Percentiles rank a stretch among this genome's conserved stretches.
Evolutionary conservation across 805 yeast species (phyloP).

Genomic region (Metschnikowia amazonensis): DNA sequence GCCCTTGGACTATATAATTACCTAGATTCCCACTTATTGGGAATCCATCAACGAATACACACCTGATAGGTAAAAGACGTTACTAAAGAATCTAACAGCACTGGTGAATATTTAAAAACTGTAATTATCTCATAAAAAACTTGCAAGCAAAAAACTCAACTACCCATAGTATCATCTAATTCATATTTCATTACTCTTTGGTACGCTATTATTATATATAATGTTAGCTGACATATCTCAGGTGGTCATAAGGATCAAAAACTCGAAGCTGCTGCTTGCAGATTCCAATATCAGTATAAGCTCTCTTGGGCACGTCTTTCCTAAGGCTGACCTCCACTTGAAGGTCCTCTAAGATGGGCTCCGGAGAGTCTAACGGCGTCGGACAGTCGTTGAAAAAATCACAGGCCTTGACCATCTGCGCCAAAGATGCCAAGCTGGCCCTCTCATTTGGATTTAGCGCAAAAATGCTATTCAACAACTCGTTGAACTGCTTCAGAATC

Average conservation of each 20-base stretch:
- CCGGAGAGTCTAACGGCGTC: neutral
- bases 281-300: neutral
- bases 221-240: conserved; percentile 1
- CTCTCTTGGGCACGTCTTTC: neutral
- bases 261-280: conserved; percentile 3
- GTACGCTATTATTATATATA: no score
- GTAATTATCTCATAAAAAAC: no score
- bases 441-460: conserved; percentile 48
- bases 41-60: no score
- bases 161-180: no score
- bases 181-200: no score
- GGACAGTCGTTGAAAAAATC: conserved; percentile 30
- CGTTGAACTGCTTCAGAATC: conserved; percentile 58
- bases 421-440: conserved; percentile 37
- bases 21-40: no score
- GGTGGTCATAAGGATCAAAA: neutral
- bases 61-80: no score
- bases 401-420: conserved; percentile 32
- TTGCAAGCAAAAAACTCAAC: no score
- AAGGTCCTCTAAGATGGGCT: neutral
- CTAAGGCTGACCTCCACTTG: neutral
- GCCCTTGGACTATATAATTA: no score
- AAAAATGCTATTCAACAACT: conserved; percentile 45
- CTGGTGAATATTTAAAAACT: no score
- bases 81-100: no score